Base-by-base conservation (phyloP, 495 filamentous ascomycete species). In the Aspergillus mulundensis region DNA sequence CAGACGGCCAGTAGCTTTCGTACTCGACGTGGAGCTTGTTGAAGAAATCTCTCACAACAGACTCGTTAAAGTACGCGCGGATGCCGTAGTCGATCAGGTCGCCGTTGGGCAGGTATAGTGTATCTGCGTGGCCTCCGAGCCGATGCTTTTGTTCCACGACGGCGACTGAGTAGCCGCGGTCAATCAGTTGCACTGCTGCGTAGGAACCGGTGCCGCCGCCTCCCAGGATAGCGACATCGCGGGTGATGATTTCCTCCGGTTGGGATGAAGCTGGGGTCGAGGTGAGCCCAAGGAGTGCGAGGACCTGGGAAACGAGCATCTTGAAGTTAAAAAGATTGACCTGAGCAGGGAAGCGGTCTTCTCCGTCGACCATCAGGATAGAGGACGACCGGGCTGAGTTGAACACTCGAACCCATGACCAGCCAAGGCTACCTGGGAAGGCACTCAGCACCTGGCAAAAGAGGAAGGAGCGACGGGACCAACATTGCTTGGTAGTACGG, bases 171-270 rank as follows among this genome's bases (percentile, higher is more conserved):
- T 73, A 67, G 16, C 64, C 59, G 41, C 58, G 66, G 45, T 74
- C 70, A 58, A 76, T 70, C 16, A 74, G 63, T n/a, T 65, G 65
- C 47, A 78, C 74, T 11, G 74, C 77, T 32, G 76, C 69, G 57
- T 78, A 77, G 21, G 77, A 68, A 40, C 76, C 77, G 1, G 76
- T 68, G 21, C 71, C 72, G 40, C 77, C 76, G 23, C 77, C 76
- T 34, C 77, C 76, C 24, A 81, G 62, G 48, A 81, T 66, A 43
- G 59, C 71, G 45, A 79, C 70, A 61, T 75, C 72, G 40, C 55
- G 50, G 19, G 39, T 43, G 40, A 53, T 18, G 18, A 53, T 34
- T 10, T 53, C 38, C 0, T 19, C 24, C 19, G 19, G 40, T 16
- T 42, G 36, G 14, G 14, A 12, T 15, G 7, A 8, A 5, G 36